Conservation (phyloP, 371 early-diverging fungal species). For the Lichtheimia hyalospora region DNA sequence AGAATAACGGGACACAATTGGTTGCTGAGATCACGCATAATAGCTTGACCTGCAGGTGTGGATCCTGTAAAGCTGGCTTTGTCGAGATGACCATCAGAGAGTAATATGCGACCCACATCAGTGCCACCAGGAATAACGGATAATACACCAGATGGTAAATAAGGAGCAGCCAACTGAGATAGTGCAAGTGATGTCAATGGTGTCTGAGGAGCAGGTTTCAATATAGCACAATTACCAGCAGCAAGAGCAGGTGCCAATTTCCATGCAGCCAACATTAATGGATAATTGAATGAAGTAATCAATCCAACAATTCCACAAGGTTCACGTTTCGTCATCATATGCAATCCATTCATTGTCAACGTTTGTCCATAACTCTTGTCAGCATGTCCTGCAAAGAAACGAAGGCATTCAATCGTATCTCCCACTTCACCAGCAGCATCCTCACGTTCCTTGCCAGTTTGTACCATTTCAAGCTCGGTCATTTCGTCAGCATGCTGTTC, state of each 20-base stretch:
- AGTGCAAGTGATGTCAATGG: slow-evolving; percentile 39
- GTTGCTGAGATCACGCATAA: slow-evolving; percentile 68
- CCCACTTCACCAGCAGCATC: slow-evolving; percentile 51
- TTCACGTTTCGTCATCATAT: slow-evolving; percentile 65
- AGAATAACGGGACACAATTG: slow-evolving; percentile 68
- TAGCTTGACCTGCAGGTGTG: slow-evolving; percentile 68
- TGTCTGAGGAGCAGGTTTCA: slow-evolving; percentile 51
- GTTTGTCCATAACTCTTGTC: slow-evolving; percentile 62
- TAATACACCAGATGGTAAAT: slow-evolving; percentile 59
- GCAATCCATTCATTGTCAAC: slow-evolving; percentile 11
- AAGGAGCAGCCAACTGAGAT: slow-evolving; percentile 28
- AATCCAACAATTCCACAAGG: slow-evolving; percentile 72
- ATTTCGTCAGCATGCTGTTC: slow-evolving; percentile 55
- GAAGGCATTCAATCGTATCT: slow-evolving; percentile 70
- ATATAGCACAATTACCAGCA: slow-evolving; percentile 38
- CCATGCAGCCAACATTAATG: slow-evolving; percentile 66
- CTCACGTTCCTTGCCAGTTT: slow-evolving; percentile 78
- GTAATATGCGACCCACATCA: slow-evolving; percentile 20
- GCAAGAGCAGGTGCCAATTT: slow-evolving; percentile 86
- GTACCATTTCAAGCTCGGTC: slow-evolving; percentile 74
- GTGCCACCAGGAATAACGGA: slow-evolving; percentile 57
- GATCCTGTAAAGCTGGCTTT: slow-evolving; percentile 64
- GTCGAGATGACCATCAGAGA: slow-evolving; percentile 23
- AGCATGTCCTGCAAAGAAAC: slow-evolving; percentile 77
- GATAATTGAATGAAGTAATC: slow-evolving; percentile 42